phyloP scores from a whole-genome alignment of 495 filamentous ascomycete genomes.

The Hypoxylon rickii region DNA sequence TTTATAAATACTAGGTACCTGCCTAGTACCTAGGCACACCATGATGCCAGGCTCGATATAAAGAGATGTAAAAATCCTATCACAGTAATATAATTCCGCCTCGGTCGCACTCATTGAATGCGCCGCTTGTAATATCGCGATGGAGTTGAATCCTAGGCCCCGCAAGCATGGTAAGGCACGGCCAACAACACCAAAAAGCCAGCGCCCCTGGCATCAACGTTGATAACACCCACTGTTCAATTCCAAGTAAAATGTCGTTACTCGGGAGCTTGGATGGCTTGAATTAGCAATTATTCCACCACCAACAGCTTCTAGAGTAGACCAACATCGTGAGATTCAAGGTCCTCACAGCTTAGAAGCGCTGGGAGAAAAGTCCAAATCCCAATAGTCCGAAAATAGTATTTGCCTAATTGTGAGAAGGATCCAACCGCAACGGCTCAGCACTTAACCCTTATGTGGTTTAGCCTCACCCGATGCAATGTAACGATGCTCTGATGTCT shows the following conservation, averaged over 20 bases:
- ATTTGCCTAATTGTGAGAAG: background rate
- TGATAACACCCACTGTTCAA: too few species aligned
- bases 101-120: background rate
- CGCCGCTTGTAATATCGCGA: background rate
- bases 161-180: background rate
- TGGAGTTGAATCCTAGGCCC: background rate
- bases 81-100: background rate
- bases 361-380: background rate
- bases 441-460: background rate
- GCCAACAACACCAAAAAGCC: too few species aligned
- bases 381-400: background rate
- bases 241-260: too few species aligned
- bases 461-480: background rate
- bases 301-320: background rate
- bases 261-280: background rate
- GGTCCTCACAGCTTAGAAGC: too few species aligned
- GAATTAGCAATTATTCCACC: background rate
- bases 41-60: too few species aligned
- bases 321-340: background rate
- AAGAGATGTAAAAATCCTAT: background rate
- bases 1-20: too few species aligned
- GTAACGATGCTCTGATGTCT: background rate
- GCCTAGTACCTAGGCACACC: too few species aligned
- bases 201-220: too few species aligned
- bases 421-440: background rate